These are phyloP conservation scores for Talaromyces stipitatus DNA, from an alignment of 495 filamentous ascomycete species.

Conservation along the genomic window DNA sequence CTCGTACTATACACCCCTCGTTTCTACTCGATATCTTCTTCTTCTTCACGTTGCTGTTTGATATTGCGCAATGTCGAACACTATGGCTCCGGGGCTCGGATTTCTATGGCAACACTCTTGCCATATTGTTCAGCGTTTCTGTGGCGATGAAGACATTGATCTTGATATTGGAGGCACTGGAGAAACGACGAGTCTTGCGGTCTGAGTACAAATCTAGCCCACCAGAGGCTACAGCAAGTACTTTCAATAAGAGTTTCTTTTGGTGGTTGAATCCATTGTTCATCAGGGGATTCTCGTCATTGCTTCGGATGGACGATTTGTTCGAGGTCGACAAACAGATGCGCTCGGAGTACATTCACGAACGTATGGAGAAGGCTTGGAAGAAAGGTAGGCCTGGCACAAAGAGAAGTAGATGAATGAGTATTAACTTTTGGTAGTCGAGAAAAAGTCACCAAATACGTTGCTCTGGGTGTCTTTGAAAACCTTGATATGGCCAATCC, in stretches of 20 bases:
- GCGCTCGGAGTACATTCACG: slow-evolving; percentile 29
- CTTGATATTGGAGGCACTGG: slow-evolving; percentile 43
- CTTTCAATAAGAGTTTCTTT: slow-evolving; percentile 45
- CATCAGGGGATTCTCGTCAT: slow-evolving; percentile 33
- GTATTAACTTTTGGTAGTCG: slow-evolving; percentile 13
- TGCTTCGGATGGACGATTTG: slow-evolving; percentile 39
- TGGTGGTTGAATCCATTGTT: slow-evolving; percentile 55
- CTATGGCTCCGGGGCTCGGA: slow-evolving; percentile 44
- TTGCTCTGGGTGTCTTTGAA: slow-evolving; percentile 40
- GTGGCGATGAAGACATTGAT: slow-evolving; percentile 42
- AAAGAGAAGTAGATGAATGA: background rate
- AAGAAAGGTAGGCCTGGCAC: slow-evolving; percentile 10
- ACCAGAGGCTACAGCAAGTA: slow-evolving; percentile 52
- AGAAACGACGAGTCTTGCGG: slow-evolving; percentile 45
- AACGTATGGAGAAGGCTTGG: slow-evolving; percentile 27
- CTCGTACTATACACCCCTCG: slow-evolving; percentile 48
- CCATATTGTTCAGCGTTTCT: slow-evolving; percentile 39
- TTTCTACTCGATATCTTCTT: slow-evolving; percentile 54
- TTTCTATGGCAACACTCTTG: slow-evolving; percentile 23
- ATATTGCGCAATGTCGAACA: slow-evolving; percentile 47
- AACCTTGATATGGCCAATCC: slow-evolving; percentile 39
- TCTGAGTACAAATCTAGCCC: slow-evolving; percentile 35
- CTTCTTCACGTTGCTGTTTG: slow-evolving; percentile 51
- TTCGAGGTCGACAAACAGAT: slow-evolving; percentile 38
- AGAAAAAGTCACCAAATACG: slow-evolving; percentile 25